Conservation (phyloP, 106 monocot species). For the Narthecium ossifragum region DNA sequence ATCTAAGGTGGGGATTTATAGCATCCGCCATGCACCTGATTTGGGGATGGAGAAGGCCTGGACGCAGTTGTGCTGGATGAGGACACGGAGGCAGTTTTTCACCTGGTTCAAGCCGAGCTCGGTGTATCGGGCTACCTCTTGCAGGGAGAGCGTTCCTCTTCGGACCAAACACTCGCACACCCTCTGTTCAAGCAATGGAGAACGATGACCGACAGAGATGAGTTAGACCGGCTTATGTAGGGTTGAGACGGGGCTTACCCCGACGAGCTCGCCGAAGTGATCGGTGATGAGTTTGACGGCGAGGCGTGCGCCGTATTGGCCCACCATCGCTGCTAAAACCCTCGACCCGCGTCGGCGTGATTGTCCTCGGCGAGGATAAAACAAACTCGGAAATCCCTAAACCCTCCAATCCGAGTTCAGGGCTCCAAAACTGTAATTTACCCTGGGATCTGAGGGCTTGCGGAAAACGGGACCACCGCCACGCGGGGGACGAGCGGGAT, state of each 20-base stretch:
- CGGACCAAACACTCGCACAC: constrained; percentile 71
- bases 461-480: too few relatives aligned
- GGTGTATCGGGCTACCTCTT: constrained; percentile 47
- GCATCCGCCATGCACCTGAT: constrained; percentile 31
- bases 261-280: constrained; percentile 64
- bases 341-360: too few relatives aligned
- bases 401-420: too few relatives aligned
- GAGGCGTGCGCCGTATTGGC: constrained; percentile 40
- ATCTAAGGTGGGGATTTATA: too few relatives aligned
- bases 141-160: constrained; percentile 50
- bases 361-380: too few relatives aligned
- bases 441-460: too few relatives aligned
- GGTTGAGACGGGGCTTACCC: constrained; percentile 20
- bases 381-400: too few relatives aligned
- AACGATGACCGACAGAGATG: too few relatives aligned
- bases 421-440: too few relatives aligned
- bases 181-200: constrained; percentile 33
- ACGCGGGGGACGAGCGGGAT: too few relatives aligned
- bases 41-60: constrained; percentile 63
- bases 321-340: constrained; percentile 39
- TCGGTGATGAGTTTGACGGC: constrained; percentile 40
- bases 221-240: neutral
- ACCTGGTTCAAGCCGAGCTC: constrained; percentile 33
- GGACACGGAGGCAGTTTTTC: constrained; percentile 79
- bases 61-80: constrained; percentile 95